A percentile compares a stretch with the other conserved stretches of the same genome.
phyloP scores from a whole-genome alignment of 1,284 basidiomycete species.

The Spongiforma sp. region DNA sequence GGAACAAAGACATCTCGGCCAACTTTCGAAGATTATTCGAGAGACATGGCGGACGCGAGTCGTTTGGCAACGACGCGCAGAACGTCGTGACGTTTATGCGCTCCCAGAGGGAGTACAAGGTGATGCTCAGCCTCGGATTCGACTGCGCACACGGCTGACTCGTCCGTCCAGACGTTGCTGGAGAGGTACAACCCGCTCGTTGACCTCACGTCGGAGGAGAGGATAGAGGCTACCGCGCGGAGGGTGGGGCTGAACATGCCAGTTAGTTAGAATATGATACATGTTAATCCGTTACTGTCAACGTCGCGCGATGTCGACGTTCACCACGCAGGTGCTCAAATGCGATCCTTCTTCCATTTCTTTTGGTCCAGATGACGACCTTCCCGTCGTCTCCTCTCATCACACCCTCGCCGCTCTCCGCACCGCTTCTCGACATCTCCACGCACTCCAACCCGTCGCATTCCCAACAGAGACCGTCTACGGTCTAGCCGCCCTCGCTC shows the following conservation, averaged over 20 bases:
- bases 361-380: slow-evolving; percentile 48
- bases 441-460: slow-evolving; percentile 65
- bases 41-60: slow-evolving; percentile 35
- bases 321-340: slow-evolving; percentile 42
- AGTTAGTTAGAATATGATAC: slow-evolving; percentile 18
- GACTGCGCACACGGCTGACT: slow-evolving; percentile 7
- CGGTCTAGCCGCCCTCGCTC: slow-evolving; percentile 90
- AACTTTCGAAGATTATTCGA: slow-evolving; percentile 68
- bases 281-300: slow-evolving; percentile 5
- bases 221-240: slow-evolving; percentile 82
- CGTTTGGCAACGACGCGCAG: slow-evolving; percentile 55
- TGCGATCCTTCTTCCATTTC: slow-evolving; percentile 63
- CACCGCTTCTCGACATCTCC: slow-evolving; percentile 54
- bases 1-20: slow-evolving; percentile 50
- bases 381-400: slow-evolving; percentile 49
- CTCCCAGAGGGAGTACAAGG: slow-evolving; percentile 66
- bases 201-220: slow-evolving; percentile 80
- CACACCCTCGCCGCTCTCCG: slow-evolving; percentile 53
- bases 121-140: slow-evolving; percentile 18
- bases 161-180: slow-evolving; percentile 59
- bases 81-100: slow-evolving; percentile 76
- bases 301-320: slow-evolving; percentile 7
- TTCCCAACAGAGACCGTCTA: slow-evolving; percentile 99
- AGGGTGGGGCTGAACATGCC: slow-evolving; percentile 87
- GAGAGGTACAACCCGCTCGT: slow-evolving; percentile 88